These are phyloP conservation scores for Begonia fuchsioides DNA, from an alignment of 306 rosid species.

Conservation along the genomic window DNA sequence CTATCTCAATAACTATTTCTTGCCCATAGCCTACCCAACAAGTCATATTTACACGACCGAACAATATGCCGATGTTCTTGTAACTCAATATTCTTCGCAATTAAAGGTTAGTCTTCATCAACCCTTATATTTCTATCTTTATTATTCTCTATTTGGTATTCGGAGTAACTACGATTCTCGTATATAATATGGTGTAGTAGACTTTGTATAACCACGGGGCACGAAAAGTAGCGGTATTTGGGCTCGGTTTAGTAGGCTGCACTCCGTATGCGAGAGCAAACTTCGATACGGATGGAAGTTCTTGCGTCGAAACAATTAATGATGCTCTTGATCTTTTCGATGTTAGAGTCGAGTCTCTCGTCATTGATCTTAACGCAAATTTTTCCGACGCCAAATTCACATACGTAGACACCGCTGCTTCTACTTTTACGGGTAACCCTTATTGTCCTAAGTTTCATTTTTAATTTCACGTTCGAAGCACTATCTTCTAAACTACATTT, in stretches of 20 bases:
- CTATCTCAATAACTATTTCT: conserved; percentile 12
- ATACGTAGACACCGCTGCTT: conserved; percentile 4
- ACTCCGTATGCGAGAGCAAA: conserved; percentile 9
- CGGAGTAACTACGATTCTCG: too few relatives aligned
- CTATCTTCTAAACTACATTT: too few relatives aligned
- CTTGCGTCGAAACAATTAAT: conserved; percentile 18
- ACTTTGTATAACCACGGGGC: conserved; percentile 8
- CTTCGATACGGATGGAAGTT: conserved; percentile 3
- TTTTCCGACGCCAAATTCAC: conserved; percentile 13
- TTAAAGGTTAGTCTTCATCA: conserved; percentile 9
- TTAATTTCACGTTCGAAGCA: too few relatives aligned
- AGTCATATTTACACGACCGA: conserved; percentile 1
- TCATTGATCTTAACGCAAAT: conserved; percentile 10
- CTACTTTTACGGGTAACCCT: too few relatives aligned
- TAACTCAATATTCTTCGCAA: not conserved
- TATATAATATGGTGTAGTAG: conserved; percentile 1
- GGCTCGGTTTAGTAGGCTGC: conserved; percentile 11
- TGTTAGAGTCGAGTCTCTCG: conserved; percentile 12
- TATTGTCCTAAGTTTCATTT: too few relatives aligned
- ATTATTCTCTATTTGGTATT: too few relatives aligned
- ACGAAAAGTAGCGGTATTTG: conserved; percentile 10
- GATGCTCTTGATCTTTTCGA: conserved; percentile 13
- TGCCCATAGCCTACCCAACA: conserved; percentile 5
- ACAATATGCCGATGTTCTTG: conserved; percentile 8
- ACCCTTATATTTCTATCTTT: too few relatives aligned